Conservation (phyloP, 2,329 filamentous ascomycete species). For the Epichloe hybrida region DNA sequence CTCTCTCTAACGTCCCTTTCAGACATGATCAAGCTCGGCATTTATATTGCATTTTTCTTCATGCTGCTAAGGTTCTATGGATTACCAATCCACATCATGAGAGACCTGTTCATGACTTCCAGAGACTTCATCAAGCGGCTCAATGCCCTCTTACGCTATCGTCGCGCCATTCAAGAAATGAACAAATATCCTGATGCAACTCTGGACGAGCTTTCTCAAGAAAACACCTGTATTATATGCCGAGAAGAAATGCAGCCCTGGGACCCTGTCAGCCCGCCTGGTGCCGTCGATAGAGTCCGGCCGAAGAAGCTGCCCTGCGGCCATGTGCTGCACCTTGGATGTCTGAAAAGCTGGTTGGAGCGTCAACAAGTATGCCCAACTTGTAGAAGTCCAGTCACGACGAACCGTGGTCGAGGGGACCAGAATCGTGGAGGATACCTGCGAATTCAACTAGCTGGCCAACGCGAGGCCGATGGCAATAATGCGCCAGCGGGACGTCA, state of each 20-base stretch:
- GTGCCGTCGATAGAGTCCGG: conserved; percentile 68
- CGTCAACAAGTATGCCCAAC: conserved; percentile 95
- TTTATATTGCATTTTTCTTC: conserved; percentile 85
- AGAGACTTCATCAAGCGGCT: conserved; percentile 83
- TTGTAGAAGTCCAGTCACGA: conserved; percentile 64
- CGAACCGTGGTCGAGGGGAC: conserved; percentile 14
- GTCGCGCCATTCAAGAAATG: conserved; percentile 88
- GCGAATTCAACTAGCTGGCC: conserved; percentile 15
- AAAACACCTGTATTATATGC: conserved; percentile 96
- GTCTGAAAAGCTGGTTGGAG: conserved; percentile 93
- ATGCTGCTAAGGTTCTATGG: conserved; percentile 92
- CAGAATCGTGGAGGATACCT: conserved; percentile 17
- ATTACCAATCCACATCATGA: conserved; percentile 89
- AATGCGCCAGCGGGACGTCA: conserved; percentile 6
- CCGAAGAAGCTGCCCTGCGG: conserved; percentile 96
- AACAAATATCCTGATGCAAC: conserved; percentile 88
- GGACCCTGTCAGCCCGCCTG: conserved; percentile 42
- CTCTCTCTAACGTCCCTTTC: neutral
- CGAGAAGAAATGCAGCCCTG: conserved; percentile 89
- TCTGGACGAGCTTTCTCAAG: conserved; percentile 65
- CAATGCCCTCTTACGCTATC: conserved; percentile 78
- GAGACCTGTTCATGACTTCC: conserved; percentile 88
- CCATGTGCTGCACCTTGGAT: conserved; percentile 88
- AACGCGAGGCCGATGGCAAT: conserved; percentile 5
- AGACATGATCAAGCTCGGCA: conserved; percentile 83